These are phyloP conservation scores for Suhomyces coccinellae DNA, from an alignment of 1,139 yeast genomes.

Conservation along the genomic window DNA sequence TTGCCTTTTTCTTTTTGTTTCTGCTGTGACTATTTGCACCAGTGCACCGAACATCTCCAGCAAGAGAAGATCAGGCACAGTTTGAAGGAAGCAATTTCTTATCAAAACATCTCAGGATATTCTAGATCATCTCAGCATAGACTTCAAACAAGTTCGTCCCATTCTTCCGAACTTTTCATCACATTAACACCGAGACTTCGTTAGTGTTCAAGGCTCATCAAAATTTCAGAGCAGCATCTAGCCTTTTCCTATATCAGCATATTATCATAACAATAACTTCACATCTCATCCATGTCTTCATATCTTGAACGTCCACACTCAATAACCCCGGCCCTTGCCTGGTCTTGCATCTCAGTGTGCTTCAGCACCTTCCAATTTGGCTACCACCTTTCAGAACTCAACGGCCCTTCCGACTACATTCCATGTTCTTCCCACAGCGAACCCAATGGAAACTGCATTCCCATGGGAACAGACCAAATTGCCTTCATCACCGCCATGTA, in stretches of 20 bases:
- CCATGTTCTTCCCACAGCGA: constrained; percentile 39
- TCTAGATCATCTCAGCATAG: no score
- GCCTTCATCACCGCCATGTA: constrained; percentile 39
- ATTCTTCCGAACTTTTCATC: no score
- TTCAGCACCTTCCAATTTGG: constrained; percentile 85
- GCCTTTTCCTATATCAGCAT: no score
- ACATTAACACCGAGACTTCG: no score
- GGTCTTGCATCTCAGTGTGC: constrained; percentile 53
- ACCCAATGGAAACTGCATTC: constrained; percentile 28
- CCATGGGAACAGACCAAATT: constrained; percentile 23
- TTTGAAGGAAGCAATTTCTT: no score
- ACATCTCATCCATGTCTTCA: no score
- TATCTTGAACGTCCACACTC: constrained; percentile 24
- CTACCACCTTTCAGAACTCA: constrained; percentile 83
- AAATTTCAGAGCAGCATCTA: no score
- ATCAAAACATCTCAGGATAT: no score
- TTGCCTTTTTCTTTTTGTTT: no score
- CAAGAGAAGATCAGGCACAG: neutral
- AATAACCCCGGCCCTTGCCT: constrained; percentile 31
- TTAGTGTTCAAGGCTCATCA: no score
- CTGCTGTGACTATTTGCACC: neutral
- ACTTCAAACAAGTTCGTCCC: no score
- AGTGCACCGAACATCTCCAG: constrained; percentile 2
- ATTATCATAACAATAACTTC: no score
- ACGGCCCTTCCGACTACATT: constrained; percentile 73